phyloP scores from a whole-genome alignment of 257 asterid species.

The Mentha longifolia region DNA sequence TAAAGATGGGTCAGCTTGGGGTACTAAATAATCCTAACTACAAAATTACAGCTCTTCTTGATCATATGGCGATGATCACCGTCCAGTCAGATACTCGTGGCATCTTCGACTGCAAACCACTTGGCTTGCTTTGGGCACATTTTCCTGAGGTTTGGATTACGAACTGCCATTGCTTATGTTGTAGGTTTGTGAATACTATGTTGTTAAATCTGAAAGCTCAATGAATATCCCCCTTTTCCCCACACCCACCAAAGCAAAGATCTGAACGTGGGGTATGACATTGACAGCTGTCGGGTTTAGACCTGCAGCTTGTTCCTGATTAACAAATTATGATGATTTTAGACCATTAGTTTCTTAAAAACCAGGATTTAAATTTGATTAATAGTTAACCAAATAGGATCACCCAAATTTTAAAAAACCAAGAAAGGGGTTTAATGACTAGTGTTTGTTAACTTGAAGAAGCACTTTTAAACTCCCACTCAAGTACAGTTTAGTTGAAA shows the following conservation, averaged over 20 bases:
- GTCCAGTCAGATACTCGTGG: slow-evolving; percentile 85
- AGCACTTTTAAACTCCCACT: not conserved
- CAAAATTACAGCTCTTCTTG: slow-evolving; percentile 90
- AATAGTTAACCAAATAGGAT: not conserved
- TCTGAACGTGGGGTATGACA: not conserved
- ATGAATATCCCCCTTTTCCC: not conserved
- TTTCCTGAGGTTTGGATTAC: slow-evolving; percentile 70
- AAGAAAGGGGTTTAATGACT: not conserved
- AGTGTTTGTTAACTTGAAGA: not conserved
- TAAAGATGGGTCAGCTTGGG: slow-evolving; percentile 95
- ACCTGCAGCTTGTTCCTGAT: not conserved
- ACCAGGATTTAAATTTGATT: not conserved
- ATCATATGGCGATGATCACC: slow-evolving; percentile 91
- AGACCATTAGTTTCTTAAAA: not conserved
- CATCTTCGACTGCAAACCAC: slow-evolving; percentile 88
- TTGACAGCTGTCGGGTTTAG: not conserved
- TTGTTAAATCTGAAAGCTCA: not conserved
- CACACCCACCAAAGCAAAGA: not conserved
- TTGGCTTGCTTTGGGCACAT: slow-evolving; percentile 90
- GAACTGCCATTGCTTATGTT: slow-evolving; percentile 21
- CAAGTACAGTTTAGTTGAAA: not conserved
- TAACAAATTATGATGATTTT: not conserved
- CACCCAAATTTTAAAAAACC: not conserved
- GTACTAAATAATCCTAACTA: slow-evolving; percentile 79
- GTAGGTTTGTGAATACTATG: not conserved